Evolutionary conservation across 441 rosid genomes (phyloP), one percentile per base, ranked within the genome.

Genomic region (Corymbia calophylla): DNA sequence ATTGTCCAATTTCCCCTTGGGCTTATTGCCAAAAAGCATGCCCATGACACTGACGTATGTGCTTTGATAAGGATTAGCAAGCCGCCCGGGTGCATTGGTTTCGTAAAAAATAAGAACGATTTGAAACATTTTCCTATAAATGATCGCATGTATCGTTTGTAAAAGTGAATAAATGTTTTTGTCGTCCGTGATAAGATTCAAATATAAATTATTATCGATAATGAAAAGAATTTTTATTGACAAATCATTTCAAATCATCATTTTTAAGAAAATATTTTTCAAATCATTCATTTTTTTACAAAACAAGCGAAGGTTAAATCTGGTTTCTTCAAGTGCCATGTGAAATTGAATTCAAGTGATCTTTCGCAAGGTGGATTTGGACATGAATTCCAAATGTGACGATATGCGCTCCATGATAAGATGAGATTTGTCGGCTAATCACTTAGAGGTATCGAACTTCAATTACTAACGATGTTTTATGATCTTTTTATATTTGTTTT

Each of bases 321-420:
- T 21, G 44, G n/a, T 44, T 13, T 77, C 51, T 44, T 23, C 2
- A 6, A 3, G 53, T 0, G 1, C 8, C 13, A 7, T 44, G 23
- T 6, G 5, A 77, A 23, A 6, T 44, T 13, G 84, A 44, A 47
- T 44, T 70, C 7, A 23, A 4, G 35, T 19, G 25, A 19, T 18
- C 25, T 58, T 58, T 16, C 18, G 17, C 9, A 9, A 12, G 51
- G 10, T 3, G 15, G 51, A 11, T 77, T 44, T 47, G 29, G 18
- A 12, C 14, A 39, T 23, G 27, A 0, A 11, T 73, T 10, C 44
- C 39, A 64, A n/a, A 64, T 8, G 35, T n/a, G 73, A 31, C 31
- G 10, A 66, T 31, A 31, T n/a, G 73, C 21, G 10, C 39, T 31
- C 39, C 21, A 16, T 16, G 32, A 66, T n/a, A 31, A 31, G 3